Evolutionary conservation across 208 protist species (phyloP), one percentile per base, ranked within the genome.

Genomic region (Strigomonas culicis): DNA sequence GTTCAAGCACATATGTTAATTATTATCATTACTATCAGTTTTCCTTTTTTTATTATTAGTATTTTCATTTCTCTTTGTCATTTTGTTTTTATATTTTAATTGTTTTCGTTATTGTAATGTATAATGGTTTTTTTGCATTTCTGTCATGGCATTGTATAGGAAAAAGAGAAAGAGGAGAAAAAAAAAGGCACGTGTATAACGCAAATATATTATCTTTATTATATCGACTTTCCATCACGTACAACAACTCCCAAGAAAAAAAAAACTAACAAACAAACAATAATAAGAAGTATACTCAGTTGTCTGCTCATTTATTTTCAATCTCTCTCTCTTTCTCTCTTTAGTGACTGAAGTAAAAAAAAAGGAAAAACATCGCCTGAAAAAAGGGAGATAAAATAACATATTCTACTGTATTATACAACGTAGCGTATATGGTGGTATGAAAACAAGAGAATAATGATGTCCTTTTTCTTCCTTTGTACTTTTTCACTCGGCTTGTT

Each of bases 11-110:
- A 34, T 58, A 58, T 27, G 8, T 34, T 58, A 34, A 58, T 58
- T 58, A 58, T 58, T 58, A 22, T 22, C 32, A 34, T 58, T 31
- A 39, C 32, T 22, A 30, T 58, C 19, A 31, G 11, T 58, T 31
- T 27, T 4, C 19, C 30, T 58, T 34, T 31, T 31, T 58, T 58
- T 58, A 13, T 27, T 58, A n/a, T 58, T 58, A 4, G 3, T 58
- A 27, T 58, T 58, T 62, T 92, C 59, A 0, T 56, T 73, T 7
- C 46, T 47, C 17, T 43, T 22, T 1, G 44, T 58, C 21, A 55
- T 55, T 13, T 21, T 47, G 13, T 47, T 15, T 31, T 56, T 11
- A 27, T 56, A 21, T 59, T 41, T 62, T 11, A 21, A 49, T 62
- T 27, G 11, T n/a, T 62, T 62, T 49, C 19, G 10, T 43, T 43